Base-by-base conservation (phyloP, 2,329 filamentous ascomycete genomes). In the Botrytis elliptica region DNA sequence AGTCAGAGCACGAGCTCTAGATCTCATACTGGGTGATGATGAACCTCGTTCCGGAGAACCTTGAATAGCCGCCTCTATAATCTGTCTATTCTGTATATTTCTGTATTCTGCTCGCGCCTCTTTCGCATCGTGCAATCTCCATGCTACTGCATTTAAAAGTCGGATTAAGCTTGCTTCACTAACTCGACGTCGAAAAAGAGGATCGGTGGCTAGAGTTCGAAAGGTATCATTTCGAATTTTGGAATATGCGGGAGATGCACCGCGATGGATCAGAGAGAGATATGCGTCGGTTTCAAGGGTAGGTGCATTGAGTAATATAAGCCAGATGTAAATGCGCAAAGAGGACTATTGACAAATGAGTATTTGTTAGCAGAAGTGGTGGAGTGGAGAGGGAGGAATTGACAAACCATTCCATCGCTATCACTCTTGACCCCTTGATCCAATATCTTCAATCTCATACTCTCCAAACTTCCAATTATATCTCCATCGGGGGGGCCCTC, bases 201-300 rank as follows among this genome's bases (percentile, higher is more conserved):
- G 95, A 80, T 99, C 96, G 70, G 95, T 98, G 46, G 96, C 96
- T 72, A 99, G 87, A 0, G 96, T 99, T 79, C 96, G 93, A 83
- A 98, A 98, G 59, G 96, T 98, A 83, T 99, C 96, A 83, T 99
- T 98, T 82, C 95, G 93, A 81, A 99, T 99, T 85, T 99, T 99
- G 79, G 93, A 90, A 84, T 99, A 97, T 64, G 94, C 95, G 0
- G 95, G 95, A 4, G 95, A 98, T 38, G 95, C 93, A 76, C 96
- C 95, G 76, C 96, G 93, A 81, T 97, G 94, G 77, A 99, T 92
- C 63, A 98, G 91, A 73, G 89, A 88, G 77, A 98, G 92, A 82
- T 99, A 99, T 75, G 92, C 88, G 79, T 97, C 93, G 74, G 96
- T 97, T 63, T 91, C 88, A 76, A 98, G 86, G 62, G 97, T 90